These are phyloP conservation scores for Raddia distichophylla DNA, from an alignment of 176 grass and related monocot species.

Conservation along the genomic window DNA sequence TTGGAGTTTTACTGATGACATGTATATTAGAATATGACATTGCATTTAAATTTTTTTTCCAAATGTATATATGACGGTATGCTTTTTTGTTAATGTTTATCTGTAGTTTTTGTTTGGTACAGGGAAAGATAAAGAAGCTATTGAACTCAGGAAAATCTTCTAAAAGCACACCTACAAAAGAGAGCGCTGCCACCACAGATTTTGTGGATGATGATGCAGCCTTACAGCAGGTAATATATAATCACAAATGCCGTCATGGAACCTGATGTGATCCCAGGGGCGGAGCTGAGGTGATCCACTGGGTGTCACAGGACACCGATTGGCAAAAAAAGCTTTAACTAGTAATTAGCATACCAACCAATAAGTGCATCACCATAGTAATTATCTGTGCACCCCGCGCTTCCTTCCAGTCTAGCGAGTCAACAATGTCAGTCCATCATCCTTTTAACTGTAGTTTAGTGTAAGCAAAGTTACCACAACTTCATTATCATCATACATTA, in stretches of 20 bases:
- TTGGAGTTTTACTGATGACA: background rate
- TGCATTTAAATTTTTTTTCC: background rate
- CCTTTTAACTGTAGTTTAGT: no score
- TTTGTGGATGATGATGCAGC: conserved; percentile 62
- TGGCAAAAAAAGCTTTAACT: no score
- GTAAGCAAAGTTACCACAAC: no score
- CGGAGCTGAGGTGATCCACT: no score
- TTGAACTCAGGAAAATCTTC: conserved; percentile 43
- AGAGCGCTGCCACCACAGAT: conserved; percentile 35
- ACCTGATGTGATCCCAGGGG: background rate
- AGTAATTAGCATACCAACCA: no score
- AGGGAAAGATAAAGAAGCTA: conserved; percentile 61
- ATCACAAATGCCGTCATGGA: background rate
- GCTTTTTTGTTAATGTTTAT: background rate
- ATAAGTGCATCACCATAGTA: no score
- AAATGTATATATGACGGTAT: background rate
- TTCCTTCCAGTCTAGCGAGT: no score
- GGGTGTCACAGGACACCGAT: no score
- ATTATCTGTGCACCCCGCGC: no score
- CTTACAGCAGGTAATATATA: conserved; percentile 66
- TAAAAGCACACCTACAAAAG: conserved; percentile 34
- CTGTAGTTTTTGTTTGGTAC: conserved; percentile 13
- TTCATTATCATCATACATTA: no score
- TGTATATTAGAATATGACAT: background rate
- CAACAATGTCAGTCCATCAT: no score